Evolutionary conservation across 2,329 filamentous ascomycete species (phyloP).

Genomic region (Fusarium protoensiforme): DNA sequence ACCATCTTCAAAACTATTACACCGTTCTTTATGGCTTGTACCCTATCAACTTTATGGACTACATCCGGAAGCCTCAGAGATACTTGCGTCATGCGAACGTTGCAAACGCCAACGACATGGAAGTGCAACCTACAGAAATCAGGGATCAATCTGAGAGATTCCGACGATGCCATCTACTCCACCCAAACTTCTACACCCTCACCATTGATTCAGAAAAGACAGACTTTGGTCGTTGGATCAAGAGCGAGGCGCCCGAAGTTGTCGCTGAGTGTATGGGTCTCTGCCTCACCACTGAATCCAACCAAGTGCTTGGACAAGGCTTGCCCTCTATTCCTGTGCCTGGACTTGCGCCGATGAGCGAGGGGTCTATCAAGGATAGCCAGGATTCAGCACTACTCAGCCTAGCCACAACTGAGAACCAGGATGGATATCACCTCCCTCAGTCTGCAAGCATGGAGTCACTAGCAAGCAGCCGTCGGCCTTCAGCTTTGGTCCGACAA

Average conservation of each 20-base stretch:
- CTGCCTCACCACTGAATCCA: slow-evolving; percentile 52
- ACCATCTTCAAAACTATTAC: slow-evolving; percentile 79
- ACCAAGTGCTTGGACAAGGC: slow-evolving; percentile 38
- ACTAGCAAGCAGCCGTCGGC: slow-evolving; percentile 51
- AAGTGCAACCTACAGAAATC: slow-evolving; percentile 82
- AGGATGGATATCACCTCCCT: slow-evolving; percentile 64
- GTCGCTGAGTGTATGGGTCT: slow-evolving; percentile 82
- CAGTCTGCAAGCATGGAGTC: slow-evolving; percentile 62
- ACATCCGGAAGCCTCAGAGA: slow-evolving; percentile 83
- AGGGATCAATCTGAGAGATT: slow-evolving; percentile 80
- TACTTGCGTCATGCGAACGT: slow-evolving; percentile 81
- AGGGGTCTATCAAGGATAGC: slow-evolving; percentile 47
- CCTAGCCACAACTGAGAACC: slow-evolving; percentile 46
- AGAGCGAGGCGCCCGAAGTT: slow-evolving; percentile 82
- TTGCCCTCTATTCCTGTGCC: slow-evolving; percentile 34
- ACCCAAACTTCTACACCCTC: slow-evolving; percentile 85
- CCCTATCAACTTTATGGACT: slow-evolving; percentile 87
- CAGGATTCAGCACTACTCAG: slow-evolving; percentile 55
- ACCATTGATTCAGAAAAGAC: slow-evolving; percentile 84
- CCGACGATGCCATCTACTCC: slow-evolving; percentile 77
- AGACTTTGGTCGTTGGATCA: slow-evolving; percentile 81
- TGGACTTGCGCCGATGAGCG: slow-evolving; percentile 38
- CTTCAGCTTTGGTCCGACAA: slow-evolving; percentile 50
- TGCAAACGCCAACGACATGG: slow-evolving; percentile 76
- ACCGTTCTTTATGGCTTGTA: slow-evolving; percentile 86